Evolutionary conservation across 345 rosid genomes (phyloP).

Genomic region (Ceriops zippeliana): DNA sequence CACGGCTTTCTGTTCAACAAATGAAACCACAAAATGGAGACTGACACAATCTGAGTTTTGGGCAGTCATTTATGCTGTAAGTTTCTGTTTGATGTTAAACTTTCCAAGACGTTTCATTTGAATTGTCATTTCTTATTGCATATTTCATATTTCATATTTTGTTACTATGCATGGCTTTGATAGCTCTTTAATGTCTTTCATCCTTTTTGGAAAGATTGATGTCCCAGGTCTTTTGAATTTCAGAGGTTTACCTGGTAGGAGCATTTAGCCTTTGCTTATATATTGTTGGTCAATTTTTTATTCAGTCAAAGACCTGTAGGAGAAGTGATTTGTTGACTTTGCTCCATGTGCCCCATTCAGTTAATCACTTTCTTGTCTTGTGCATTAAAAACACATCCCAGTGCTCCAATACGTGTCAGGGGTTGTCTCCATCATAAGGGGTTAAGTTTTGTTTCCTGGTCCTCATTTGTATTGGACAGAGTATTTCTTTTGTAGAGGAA

Average conservation of each 20-base stretch:
- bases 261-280: neutral
- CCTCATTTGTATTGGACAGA: too few relatives aligned
- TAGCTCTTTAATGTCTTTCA: neutral
- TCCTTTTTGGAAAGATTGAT: neutral
- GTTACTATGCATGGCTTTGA: neutral
- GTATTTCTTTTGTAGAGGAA: too few relatives aligned
- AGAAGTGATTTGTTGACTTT: too few relatives aligned
- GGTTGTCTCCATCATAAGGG: too few relatives aligned
- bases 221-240: too few relatives aligned
- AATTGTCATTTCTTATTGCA: neutral
- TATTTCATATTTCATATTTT: neutral
- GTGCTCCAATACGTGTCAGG: neutral
- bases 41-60: conserved; percentile 70
- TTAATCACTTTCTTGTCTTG: too few relatives aligned
- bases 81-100: conserved; percentile 30
- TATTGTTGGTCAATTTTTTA: neutral
- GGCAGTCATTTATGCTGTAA: conserved; percentile 90
- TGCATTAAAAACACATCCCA: too few relatives aligned
- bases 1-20: conserved; percentile 57
- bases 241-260: neutral
- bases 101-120: neutral
- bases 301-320: too few relatives aligned
- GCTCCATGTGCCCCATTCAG: too few relatives aligned
- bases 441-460: too few relatives aligned
- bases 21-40: conserved; percentile 74